Percentiles rank a stretch among this genome's conserved stretches.
Conservation (phyloP, 2,329 filamentous ascomycete genomes). For the Claviceps digitariae region DNA sequence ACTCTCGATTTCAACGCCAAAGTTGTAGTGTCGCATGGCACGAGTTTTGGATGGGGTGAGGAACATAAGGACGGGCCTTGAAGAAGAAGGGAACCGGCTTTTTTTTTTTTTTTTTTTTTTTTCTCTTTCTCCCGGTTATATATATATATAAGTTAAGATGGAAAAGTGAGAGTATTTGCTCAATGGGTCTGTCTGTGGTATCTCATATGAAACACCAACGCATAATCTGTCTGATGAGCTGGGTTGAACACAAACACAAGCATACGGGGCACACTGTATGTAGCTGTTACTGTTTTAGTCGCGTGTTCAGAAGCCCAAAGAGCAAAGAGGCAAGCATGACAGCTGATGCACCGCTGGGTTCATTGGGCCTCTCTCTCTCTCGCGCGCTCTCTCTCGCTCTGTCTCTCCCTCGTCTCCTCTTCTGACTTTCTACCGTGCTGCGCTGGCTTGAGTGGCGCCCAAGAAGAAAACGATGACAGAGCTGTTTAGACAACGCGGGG, state of each 20-base stretch:
- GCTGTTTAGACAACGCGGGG: neutral
- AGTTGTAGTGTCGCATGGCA: conserved; percentile 22
- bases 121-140: no score
- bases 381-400: no score
- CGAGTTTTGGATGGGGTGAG: neutral
- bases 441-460: neutral
- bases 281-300: neutral
- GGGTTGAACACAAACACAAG: neutral
- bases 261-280: neutral
- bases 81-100: neutral
- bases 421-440: neutral
- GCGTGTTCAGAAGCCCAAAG: neutral
- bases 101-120: neutral
- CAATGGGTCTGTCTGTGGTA: neutral
- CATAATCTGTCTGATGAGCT: neutral
- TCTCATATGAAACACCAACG: neutral
- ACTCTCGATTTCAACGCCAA: conserved; percentile 26
- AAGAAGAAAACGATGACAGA: neutral
- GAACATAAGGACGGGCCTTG: neutral
- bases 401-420: neutral
- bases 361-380: neutral
- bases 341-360: neutral
- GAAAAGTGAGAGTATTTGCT: neutral
- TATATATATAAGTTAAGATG: neutral
- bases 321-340: neutral